Evolutionary conservation across 441 rosid genomes (phyloP), one percentile per base, ranked within the genome.

Genomic region (Pelargonium myrrhifolium): DNA sequence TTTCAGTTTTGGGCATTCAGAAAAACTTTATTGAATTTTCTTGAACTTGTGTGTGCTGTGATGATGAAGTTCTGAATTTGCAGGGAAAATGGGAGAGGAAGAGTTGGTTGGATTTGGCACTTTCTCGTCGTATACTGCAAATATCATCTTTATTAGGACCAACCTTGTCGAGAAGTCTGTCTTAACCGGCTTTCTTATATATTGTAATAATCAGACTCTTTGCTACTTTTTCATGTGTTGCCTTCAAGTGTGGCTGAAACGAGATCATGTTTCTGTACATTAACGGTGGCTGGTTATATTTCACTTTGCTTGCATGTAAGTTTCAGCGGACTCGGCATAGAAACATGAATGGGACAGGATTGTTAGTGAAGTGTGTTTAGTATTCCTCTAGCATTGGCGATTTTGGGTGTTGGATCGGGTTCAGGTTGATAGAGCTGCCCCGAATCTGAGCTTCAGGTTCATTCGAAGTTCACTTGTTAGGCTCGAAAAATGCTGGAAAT

Each of bases 51-150:
- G 31, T 2, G 22, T 56, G 31, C 22, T 56, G 21, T 56, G 28
- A 17, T 21, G 31, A 9, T 28, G 4, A 28, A 28, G 4, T 28
- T 28, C 35, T 28, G 35, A 5, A 28, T 28, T 28, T 20, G 62
- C 62, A 56, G 62, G 62, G 22, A 55, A 56, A 56, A 9, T 56
- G 6, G 62, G 28, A 56, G 31, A 56, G 62, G 62, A 56, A 56
- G 31, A 28, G 62, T 20, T 14, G 14, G 10, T 4, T 55, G 60
- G 24, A 55, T 55, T 55, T 55, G 60, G 24, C 14, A 26, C 14
- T 28, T 28, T 5, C 35, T 28, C 4, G 35, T 55, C 60, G 1
- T 55, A 55, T 55, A 55, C 21, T 1, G 60, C 21, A 55, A 55
- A 4, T 55, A 7, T 10, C 55, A n/a, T 49, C 20, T 49, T 49